Base-by-base conservation (phyloP, 805 yeast species). In the Clavispora santaluciae region DNA sequence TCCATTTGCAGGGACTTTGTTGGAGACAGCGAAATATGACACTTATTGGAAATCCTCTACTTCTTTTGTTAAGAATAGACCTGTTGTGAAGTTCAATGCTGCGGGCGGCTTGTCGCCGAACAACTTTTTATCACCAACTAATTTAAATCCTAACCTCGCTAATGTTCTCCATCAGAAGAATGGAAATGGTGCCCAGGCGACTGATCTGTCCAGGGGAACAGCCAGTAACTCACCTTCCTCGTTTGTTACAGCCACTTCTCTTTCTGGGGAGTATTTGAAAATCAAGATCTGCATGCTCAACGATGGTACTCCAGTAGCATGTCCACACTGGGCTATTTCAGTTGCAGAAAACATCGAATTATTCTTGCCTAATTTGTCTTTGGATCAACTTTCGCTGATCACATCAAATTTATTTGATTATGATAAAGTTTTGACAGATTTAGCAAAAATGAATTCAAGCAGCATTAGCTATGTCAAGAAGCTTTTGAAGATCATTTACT, bases 21-120 rank as follows among this genome's bases (percentile, higher is more conserved):
- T 91, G 43, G 97, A 90, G 60, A 84, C 95, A 33, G 82, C 95
- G 9, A 87, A 88, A 65, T 89, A 86, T 58, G 97, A 90, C 56
- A 91, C 98, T 0, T 91, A 91, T 63, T 91, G 99, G 99, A 93
- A 90, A 62, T 83, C 72, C 1, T 68, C 95, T 1, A 86, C 96
- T 0, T 76, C 83, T 34, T 78, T 77, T 36, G 78, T 77, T 36
- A 63, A 63, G 13, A 57, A 54, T 38, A 53, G 52, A 35, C 57
- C 57, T 21, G 53, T 55, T 11, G 44, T 56, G 33, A 64, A 60
- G 37, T 47, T 55, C 36, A 65, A 62, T 45, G 61, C 62, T n/a
- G 67, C 66, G 8, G 66, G 68, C 6, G 67, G 71, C 4, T 58
- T 68, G 38, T 66, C 73, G 3, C 73, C 73, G 2, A 66, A 63